Evolutionary conservation across 768 basidiomycete species (phyloP), one percentile per base, ranked within the genome.

Genomic region (Dioszegia aurantiaca): DNA sequence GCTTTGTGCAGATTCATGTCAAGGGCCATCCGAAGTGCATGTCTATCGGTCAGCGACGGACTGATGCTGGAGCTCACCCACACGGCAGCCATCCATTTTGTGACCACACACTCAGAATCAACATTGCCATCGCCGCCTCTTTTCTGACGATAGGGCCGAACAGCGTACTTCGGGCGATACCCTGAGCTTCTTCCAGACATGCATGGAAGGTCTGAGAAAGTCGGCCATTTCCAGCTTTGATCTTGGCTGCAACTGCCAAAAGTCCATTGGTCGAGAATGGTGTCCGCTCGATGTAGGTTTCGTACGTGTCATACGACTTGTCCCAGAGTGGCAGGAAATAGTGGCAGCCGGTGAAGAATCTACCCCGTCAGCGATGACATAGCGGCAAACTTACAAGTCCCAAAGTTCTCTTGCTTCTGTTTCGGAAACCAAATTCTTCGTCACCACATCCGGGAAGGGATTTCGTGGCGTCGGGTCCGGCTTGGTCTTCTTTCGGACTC

Each of bases 251-350:
- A 47, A 95, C 86, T 43, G 92, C 90, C 49, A 97, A 82, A 70
- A 97, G 86, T 59, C 64, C 87, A 77, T 94, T 89, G 76, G 92
- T 92, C 53, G 90, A 92, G 87, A 91, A 97, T 4, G 93, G 93
- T 4, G 88, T 89, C 66, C 93, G 86, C 76, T 90, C 90, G 81
- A 87, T 87, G 67, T 93, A 81, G 65, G 86, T 85, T 75, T 94
- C 92, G 79, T 89, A 93, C 16, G 89, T 90, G 81, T 97, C 93
- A 78, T 91, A 94, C 59, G 81, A 79, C 30, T 89, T 88, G 78
- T 95, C 91, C 80, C 93, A 95, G 61, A 95, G 82, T 45, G 93
- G 92, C 65, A 95, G 90, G 81, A 95, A 97, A 74, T 92, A 83
- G 80, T 95, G 89, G 79, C 91, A 95, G 47, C 92, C 92, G 58